phyloP scores from a whole-genome alignment of 2,329 filamentous ascomycete genomes.

The Alternaria sp. region DNA sequence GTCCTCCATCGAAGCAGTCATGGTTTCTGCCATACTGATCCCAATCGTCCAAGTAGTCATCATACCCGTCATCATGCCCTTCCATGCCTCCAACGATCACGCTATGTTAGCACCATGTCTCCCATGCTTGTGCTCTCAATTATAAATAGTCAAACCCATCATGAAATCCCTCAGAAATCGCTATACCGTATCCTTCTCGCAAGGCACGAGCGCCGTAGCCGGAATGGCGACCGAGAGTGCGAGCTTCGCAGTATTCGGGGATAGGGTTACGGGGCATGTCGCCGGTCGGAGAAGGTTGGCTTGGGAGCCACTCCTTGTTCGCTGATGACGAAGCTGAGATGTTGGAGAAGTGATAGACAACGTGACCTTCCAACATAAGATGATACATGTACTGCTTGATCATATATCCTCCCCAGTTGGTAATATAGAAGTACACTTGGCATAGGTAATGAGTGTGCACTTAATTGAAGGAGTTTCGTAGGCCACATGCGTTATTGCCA shows the following conservation, averaged over 20 bases:
- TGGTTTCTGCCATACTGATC: neutral
- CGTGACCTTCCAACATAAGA: neutral
- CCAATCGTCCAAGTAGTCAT: neutral
- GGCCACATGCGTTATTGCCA: neutral
- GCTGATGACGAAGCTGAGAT: neutral
- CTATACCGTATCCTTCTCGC: neutral
- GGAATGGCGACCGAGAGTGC: neutral
- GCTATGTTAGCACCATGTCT: neutral
- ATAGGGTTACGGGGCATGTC: neutral
- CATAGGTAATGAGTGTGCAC: neutral
- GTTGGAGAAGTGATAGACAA: neutral
- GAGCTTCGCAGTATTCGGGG: neutral
- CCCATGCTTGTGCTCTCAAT: neutral
- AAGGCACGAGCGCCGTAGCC: neutral
- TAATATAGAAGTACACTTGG: neutral
- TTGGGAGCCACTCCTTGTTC: constrained; percentile 1
- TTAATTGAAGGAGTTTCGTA: neutral
- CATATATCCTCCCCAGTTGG: neutral
- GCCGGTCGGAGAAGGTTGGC: neutral
- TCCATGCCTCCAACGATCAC: neutral
- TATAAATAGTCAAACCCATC: neutral
- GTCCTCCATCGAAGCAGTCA: neutral
- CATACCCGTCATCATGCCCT: constrained; percentile 4
- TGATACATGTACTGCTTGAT: neutral
- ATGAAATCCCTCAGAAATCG: neutral